Conservation (phyloP, 1,284 basidiomycete species). For the Caloboletus firmus region DNA sequence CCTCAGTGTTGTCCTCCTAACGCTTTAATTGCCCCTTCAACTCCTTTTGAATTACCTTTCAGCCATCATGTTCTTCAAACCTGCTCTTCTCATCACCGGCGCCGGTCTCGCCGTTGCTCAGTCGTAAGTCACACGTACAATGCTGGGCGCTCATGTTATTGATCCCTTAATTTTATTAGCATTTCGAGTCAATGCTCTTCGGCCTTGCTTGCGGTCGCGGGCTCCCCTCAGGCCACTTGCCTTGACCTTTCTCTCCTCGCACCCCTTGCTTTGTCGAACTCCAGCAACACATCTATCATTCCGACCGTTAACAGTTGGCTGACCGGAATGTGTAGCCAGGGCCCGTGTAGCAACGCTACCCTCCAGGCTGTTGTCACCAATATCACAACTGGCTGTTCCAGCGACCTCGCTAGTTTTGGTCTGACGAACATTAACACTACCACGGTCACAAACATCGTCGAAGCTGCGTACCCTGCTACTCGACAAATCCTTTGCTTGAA, state of each 20-base stretch:
- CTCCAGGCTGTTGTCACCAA: constrained; percentile 45
- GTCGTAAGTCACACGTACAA: constrained; percentile 37
- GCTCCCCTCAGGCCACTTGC: constrained; percentile 50
- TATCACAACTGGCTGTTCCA: constrained; percentile 50
- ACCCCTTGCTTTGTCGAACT: constrained; percentile 39
- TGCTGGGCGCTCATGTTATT: constrained; percentile 9
- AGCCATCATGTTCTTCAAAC: constrained; percentile 28
- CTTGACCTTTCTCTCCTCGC: constrained; percentile 51
- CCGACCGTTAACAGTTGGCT: constrained; percentile 58
- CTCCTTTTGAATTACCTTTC: neutral
- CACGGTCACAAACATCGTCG: constrained; percentile 26
- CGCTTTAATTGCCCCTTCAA: neutral
- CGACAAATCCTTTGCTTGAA: constrained; percentile 54
- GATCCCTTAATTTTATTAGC: constrained; percentile 6
- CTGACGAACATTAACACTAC: constrained; percentile 6
- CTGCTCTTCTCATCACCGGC: constrained; percentile 37
- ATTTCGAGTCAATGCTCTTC: constrained; percentile 31
- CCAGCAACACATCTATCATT: constrained; percentile 47
- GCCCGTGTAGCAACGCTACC: constrained; percentile 57
- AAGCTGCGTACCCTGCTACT: constrained; percentile 49
- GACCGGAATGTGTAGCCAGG: constrained; percentile 50
- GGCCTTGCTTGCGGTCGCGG: constrained; percentile 42
- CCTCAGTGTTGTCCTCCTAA: neutral
- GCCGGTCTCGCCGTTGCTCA: constrained; percentile 46
- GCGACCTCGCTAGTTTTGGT: constrained; percentile 44